Evolutionary conservation across 257 asterid species (phyloP).

Genomic region (Parsonsia alboflavescens): DNA sequence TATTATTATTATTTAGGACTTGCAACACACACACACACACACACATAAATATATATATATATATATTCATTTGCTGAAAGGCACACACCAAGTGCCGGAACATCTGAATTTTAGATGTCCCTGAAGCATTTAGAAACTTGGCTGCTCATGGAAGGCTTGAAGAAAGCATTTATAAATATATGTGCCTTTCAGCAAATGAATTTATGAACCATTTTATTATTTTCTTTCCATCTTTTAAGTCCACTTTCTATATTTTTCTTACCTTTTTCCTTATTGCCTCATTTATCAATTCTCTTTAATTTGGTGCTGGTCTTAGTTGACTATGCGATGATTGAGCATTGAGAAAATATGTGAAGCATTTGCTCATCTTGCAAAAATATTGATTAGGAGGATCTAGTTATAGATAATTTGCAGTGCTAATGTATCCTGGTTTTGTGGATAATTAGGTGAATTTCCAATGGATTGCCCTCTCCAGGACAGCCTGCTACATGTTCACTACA

Average conservation of each 20-base stretch:
- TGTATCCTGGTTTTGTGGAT: constrained; percentile 26
- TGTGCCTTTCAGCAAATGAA: neutral
- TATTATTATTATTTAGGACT: neutral
- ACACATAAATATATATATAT: too few species aligned
- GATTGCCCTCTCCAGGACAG: constrained; percentile 99
- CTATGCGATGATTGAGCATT: neutral
- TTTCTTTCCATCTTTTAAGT: neutral
- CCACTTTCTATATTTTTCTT: neutral
- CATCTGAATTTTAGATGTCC: too few species aligned
- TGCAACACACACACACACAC: neutral
- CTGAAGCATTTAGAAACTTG: too few species aligned
- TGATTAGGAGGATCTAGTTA: neutral
- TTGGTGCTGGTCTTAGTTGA: neutral
- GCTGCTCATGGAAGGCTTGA: too few species aligned
- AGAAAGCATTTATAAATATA: too few species aligned
- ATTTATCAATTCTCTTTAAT: neutral
- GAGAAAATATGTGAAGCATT: neutral
- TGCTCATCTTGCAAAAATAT: neutral
- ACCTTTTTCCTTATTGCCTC: neutral
- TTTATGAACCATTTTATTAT: neutral
- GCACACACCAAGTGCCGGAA: too few species aligned
- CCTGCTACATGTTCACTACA: constrained; percentile 76
- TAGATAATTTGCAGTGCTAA: constrained; percentile 9
- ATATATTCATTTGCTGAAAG: too few species aligned
- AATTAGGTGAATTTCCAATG: constrained; percentile 96